Evolutionary conservation across 1,284 basidiomycete species (phyloP).

Genomic region (Ustilago tritici): DNA sequence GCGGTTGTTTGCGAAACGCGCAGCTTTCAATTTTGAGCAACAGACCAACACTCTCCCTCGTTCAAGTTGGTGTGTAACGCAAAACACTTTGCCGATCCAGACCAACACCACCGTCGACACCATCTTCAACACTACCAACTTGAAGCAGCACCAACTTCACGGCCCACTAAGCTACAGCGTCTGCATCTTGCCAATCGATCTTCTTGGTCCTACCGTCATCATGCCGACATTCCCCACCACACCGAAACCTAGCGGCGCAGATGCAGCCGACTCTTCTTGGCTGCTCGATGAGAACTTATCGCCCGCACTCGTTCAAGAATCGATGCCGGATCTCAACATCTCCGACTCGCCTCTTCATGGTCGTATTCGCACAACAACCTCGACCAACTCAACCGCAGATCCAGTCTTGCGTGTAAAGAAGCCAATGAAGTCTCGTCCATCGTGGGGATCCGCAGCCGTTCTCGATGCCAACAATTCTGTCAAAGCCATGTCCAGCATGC

Average conservation of each 20-base stretch:
- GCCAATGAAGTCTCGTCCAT: constrained; percentile 43
- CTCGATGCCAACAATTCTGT: constrained; percentile 34
- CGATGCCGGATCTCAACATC: constrained; percentile 43
- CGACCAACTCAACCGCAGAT: constrained; percentile 12
- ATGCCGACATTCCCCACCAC: constrained; percentile 46
- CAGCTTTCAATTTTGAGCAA: not conserved
- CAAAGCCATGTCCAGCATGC: constrained; percentile 47
- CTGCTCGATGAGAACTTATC: constrained; percentile 46
- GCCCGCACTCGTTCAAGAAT: constrained; percentile 31
- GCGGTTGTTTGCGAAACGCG: constrained; percentile 2
- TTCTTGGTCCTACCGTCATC: not conserved
- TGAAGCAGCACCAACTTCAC: not conserved
- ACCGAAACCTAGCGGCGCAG: constrained; percentile 26
- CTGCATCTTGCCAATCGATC: not conserved
- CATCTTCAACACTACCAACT: not conserved
- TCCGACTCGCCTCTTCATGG: constrained; percentile 41
- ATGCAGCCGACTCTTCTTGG: constrained; percentile 42
- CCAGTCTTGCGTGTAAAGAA: constrained; percentile 19
- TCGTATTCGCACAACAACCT: constrained; percentile 19
- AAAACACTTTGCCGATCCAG: not conserved
- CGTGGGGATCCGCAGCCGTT: constrained; percentile 43
- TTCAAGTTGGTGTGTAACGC: not conserved
- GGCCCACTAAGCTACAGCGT: not conserved
- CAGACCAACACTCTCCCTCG: constrained; percentile 1
- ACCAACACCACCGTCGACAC: constrained; percentile 2